These are phyloP conservation scores for Solanum acaule DNA, from an alignment of 257 asterid genomes.

Conservation along the genomic window DNA sequence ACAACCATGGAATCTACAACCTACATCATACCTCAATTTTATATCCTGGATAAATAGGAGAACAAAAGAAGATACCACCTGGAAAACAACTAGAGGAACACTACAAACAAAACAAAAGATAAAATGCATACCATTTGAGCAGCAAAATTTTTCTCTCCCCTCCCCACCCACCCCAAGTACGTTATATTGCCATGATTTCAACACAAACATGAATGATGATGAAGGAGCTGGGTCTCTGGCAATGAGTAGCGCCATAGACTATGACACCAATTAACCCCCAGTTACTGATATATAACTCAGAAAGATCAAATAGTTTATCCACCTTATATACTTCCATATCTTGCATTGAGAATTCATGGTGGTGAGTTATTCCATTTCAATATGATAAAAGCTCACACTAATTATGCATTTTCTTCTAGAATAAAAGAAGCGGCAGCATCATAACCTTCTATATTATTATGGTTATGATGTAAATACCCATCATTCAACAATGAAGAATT, in stretches of 20 bases:
- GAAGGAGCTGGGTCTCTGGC: neutral
- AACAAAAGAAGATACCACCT: neutral
- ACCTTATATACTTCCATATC: neutral
- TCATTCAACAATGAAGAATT: neutral
- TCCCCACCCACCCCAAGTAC: neutral
- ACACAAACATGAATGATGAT: neutral
- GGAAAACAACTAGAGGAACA: neutral
- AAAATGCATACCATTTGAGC: neutral
- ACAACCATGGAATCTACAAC: conserved; percentile 99
- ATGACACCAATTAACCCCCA: neutral
- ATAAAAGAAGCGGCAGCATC: neutral
- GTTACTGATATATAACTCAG: neutral
- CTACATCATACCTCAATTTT: conserved; percentile 33
- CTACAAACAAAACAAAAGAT: neutral
- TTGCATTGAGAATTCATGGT: neutral
- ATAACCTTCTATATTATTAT: neutral
- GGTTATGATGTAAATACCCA: neutral
- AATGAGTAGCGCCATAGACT: neutral
- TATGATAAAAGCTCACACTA: neutral
- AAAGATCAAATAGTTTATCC: neutral
- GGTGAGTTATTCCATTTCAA: neutral
- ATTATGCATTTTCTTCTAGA: neutral
- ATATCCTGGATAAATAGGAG: neutral
- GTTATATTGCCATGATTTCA: neutral
- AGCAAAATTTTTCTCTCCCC: neutral